Evolutionary conservation across 2,329 filamentous ascomycete genomes (phyloP).

Genomic region (Nigrospora oryzae): DNA sequence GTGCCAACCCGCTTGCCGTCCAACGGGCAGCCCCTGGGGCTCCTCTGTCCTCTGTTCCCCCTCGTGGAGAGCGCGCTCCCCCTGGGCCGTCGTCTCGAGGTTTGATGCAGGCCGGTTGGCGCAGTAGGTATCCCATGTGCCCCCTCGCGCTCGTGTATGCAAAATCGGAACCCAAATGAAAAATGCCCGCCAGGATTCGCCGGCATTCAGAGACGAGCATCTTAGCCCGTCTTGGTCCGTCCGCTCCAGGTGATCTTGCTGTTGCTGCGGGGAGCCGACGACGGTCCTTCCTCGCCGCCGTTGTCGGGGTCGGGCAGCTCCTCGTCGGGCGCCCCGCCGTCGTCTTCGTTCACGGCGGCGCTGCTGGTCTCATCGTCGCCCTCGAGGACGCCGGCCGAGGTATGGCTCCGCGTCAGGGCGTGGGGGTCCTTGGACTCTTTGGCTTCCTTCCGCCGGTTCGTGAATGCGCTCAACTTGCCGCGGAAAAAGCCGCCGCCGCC

Average conservation of each 20-base stretch:
- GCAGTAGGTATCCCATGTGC: too few species aligned
- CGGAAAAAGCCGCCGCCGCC: constrained; percentile 22
- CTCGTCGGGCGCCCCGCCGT: background rate
- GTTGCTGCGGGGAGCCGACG: background rate
- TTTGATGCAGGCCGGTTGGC: too few species aligned
- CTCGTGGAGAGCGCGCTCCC: too few species aligned
- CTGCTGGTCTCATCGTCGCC: background rate
- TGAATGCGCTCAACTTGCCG: constrained; percentile 24
- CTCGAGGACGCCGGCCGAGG: background rate
- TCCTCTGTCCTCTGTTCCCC: too few species aligned
- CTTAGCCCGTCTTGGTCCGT: background rate
- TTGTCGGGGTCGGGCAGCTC: background rate
- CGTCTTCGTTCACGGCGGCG: background rate
- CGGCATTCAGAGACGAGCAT: too few species aligned
- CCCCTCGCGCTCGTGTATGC: too few species aligned
- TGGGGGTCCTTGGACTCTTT: background rate
- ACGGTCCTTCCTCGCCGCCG: background rate
- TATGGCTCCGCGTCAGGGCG: background rate
- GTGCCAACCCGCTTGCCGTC: too few species aligned
- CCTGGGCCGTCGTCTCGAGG: too few species aligned
- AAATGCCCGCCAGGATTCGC: too few species aligned
- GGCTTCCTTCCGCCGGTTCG: constrained; percentile 15
- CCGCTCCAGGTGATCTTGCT: background rate
- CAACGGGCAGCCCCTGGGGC: too few species aligned
- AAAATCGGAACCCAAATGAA: too few species aligned